Percentiles rank a stretch among this genome's conserved stretches.
phyloP scores from a whole-genome alignment of 2,329 filamentous ascomycete genomes.

The Colletotrichum theobromicola region DNA sequence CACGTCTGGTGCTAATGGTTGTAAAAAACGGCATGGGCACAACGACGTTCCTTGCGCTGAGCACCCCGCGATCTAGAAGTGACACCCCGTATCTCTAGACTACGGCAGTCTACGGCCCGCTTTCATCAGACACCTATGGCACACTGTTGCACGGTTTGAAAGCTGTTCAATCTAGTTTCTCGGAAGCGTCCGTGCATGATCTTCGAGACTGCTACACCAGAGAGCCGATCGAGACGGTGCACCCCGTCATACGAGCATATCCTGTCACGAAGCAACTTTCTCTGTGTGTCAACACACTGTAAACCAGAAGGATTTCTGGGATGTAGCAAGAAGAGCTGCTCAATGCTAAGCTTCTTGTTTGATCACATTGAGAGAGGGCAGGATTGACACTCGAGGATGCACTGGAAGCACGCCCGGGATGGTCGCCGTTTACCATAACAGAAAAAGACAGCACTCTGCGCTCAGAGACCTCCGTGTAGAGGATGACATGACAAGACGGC shows the following conservation, averaged over 20 bases:
- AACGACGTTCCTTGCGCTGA: not conserved
- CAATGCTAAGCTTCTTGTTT: not conserved
- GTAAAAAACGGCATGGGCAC: not conserved
- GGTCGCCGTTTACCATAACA: not conserved
- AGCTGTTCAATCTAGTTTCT: not conserved
- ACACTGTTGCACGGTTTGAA: not conserved
- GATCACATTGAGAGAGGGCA: not conserved
- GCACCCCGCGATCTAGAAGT: not conserved
- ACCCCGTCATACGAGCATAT: not conserved
- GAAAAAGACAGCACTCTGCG: not conserved
- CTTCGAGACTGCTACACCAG: not conserved
- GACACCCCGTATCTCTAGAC: not conserved
- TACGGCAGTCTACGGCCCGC: not conserved
- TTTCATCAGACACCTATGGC: not conserved
- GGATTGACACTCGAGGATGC: not conserved
- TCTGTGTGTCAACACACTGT: not conserved
- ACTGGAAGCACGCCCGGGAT: not conserved
- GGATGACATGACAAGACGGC: not conserved
- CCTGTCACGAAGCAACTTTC: not conserved
- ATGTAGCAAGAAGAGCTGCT: not conserved
- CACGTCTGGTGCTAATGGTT: not conserved
- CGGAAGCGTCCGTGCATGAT: not conserved
- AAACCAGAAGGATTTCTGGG: not conserved
- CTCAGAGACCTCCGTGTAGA: not conserved
- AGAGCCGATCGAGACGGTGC: not conserved